A percentile compares a stretch with the other conserved stretches of the same genome.
Evolutionary conservation across 1,139 yeast species (phyloP).

Genomic region (Eremothecium sinecaudum): DNA sequence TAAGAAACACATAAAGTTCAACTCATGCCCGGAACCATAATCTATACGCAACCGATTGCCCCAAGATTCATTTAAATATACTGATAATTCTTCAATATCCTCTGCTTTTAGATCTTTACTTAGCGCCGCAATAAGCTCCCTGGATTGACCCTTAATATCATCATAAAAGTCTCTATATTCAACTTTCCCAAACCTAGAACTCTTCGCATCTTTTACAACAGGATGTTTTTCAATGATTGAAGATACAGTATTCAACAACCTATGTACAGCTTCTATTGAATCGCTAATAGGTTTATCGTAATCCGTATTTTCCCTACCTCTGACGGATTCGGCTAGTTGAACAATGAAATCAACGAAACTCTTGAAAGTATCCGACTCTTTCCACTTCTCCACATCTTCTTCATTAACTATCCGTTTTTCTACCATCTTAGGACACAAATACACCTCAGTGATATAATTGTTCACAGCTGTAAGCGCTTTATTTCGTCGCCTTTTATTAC

Average conservation of each 20-base stretch:
- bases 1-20: conserved; percentile 69
- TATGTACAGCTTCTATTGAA: conserved; percentile 32
- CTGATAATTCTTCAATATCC: conserved; percentile 35
- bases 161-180: conserved; percentile 85
- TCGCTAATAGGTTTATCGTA: conserved; percentile 33
- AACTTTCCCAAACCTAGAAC: conserved; percentile 81
- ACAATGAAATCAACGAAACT: conserved; percentile 47
- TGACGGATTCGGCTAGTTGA: conserved; percentile 54
- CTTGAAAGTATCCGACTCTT: conserved; percentile 42
- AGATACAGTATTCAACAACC: conserved; percentile 40
- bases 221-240: conserved; percentile 49
- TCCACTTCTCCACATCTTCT: conserved; percentile 58
- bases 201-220: conserved; percentile 47
- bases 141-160: conserved; percentile 37
- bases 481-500: no score
- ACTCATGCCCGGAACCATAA: conserved; percentile 95
- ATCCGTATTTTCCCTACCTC: conserved; percentile 50
- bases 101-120: conserved; percentile 20
- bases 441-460: no score
- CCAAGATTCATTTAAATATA: conserved; percentile 63
- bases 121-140: conserved; percentile 21
- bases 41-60: conserved; percentile 84
- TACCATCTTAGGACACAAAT: no score
- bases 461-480: no score
- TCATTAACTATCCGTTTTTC: conserved; percentile 48